Base-by-base conservation (phyloP, 2,329 filamentous ascomycete genomes). In the Shiraia bambusicola region DNA sequence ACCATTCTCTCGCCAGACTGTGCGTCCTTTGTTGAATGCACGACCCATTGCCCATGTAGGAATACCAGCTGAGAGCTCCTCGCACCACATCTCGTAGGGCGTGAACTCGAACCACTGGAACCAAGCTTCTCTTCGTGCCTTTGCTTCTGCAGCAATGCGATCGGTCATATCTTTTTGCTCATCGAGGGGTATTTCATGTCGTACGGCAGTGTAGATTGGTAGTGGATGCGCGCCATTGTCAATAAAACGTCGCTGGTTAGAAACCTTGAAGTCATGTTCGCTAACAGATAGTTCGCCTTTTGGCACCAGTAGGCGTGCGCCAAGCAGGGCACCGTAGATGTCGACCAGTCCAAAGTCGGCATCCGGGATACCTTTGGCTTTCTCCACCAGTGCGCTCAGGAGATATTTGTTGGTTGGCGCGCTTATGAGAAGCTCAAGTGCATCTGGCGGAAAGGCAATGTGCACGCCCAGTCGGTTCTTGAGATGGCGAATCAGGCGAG, bases 51-150 rank as follows among this genome's bases (percentile, higher is more conserved):
- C 88, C 90, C 92, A 98, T 0, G 88, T 95, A 0, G 93, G 93
- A 47, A 98, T 96, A 3, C 93, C 92, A 2, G 92, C 90, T 16
- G 80, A 79, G 36, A 95, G 84, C 61, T 96, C 92, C 67, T 97
- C 92, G 56, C 90, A 95, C 68, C 93, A 96, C 64, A 96, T 86
- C 65, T 97, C 92, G 61, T 94, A 96, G 0, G 92, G 92, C 0
- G 89, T 94, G 58, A 70, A 70, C 61, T 98, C 93, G 55, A 93
- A 96, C 92, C 93, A 97, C 59, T 98, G 92, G 58, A 97, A 98
- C 88, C 91, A 97, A 2, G 89, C 79, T 59, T 94, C 86, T 45
- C 77, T 71, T 40, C 69, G 70, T 3, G 77, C 75, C 43, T 75
- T 72, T 27, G 69, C 72, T 45, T 75, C 72, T 2, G 58, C 47